Base-by-base conservation (phyloP, 257 asterid genomes). In the Plantago elongata region DNA sequence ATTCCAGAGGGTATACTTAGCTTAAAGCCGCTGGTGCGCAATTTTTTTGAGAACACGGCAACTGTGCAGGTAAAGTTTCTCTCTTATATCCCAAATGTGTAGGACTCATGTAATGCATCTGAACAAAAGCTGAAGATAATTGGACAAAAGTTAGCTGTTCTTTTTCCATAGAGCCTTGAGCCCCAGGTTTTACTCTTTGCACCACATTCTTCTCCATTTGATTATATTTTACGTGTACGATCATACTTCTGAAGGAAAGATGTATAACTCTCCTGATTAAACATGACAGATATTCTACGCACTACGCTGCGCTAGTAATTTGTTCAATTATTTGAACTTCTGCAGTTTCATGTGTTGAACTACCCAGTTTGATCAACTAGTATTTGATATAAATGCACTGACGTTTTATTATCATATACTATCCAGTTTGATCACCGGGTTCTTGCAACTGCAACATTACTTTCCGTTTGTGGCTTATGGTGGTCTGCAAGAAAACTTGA, bases 41-140 rank as follows among this genome's bases (percentile, higher is more conserved):
- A 88, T 85, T 92, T 89, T 81, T 92, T 92, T 54, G 96, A 89
- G 67, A 89, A 92, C 70, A 86, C 96, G 9, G 65, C 97, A 51
- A 92, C 90, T 5, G 97, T 92, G 72, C 97, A 89, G 95, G 97
- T 92, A 77, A 70, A 54, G 54, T 55, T 13, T 11, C 68, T 11
- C 68, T 45, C 57, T 63, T 47, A 58, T 30, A 52, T 51, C 57
- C 18, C 63, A 51, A 66, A 51, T 60, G 34, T 7, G 27, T 51
- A 37, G 43, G 67, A 61, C 45, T 62, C 62, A 13, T 54, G 52
- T 38, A 38, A 45, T 37, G 59, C 45, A 51, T 56, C 14, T 60
- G 17, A 40, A 49, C 18, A 34, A 44, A 47, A 54, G 16, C 17
- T 14, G 15, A 16, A n/a, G 50, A 69, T 11, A 18, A 14, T 10